Evolutionary conservation across 2,329 filamentous ascomycete species (phyloP).

Genomic region (Canariomyces notabilis): DNA sequence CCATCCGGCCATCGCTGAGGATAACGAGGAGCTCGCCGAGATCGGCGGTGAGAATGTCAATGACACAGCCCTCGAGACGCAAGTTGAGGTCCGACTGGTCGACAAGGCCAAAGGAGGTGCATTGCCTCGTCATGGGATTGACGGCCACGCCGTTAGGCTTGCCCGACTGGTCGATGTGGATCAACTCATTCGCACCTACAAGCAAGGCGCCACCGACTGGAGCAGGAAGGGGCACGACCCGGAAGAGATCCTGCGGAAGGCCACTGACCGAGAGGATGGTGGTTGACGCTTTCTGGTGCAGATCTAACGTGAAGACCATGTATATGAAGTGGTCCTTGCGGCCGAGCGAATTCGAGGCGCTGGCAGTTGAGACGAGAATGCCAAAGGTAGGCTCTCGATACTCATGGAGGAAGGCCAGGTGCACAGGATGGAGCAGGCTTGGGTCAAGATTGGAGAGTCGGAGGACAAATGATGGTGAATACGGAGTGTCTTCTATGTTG

Average conservation of each 20-base stretch:
- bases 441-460: conserved; percentile 85
- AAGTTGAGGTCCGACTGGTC: conserved; percentile 81
- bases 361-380: conserved; percentile 73
- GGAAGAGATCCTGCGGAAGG: conserved; percentile 81
- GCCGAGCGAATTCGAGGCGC: conserved; percentile 71
- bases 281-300: conserved; percentile 89
- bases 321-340: conserved; percentile 83
- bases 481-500: conserved; percentile 62
- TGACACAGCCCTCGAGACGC: conserved; percentile 72
- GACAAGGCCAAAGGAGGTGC: conserved; percentile 75
- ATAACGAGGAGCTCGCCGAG: conserved; percentile 81
- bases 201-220: conserved; percentile 87
- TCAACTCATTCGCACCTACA: conserved; percentile 81
- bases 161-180: conserved; percentile 93
- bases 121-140: conserved; percentile 80
- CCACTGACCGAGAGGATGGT: conserved; percentile 81
- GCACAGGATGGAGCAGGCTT: conserved; percentile 78
- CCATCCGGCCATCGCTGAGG: conserved; percentile 68
- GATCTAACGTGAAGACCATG: conserved; percentile 89
- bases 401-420: conserved; percentile 90
- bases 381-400: conserved; percentile 97
- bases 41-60: conserved; percentile 72
- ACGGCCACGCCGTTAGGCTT: conserved; percentile 90
- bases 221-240: conserved; percentile 73
- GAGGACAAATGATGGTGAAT: conserved; percentile 88